Base-by-base conservation (phyloP, 257 asterid genomes). In the Salvia hispanica region DNA sequence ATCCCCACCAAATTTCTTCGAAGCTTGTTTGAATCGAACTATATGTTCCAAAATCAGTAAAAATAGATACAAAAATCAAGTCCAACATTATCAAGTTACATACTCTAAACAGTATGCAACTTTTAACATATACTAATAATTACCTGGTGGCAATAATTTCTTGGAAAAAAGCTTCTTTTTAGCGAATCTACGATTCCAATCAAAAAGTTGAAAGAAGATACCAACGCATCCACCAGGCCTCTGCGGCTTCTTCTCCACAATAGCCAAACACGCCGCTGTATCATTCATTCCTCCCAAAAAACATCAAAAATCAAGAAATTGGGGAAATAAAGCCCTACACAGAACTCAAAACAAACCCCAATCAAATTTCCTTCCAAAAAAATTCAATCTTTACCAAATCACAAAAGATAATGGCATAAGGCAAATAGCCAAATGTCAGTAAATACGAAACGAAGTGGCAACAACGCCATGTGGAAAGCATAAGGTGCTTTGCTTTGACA, bases 61-160 rank as follows among this genome's bases (percentile, higher is more conserved):
- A 37, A 72, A 76, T 46, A 62, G 39, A 57, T 15, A 64, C 50
- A 21, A 46, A 62, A n/a, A 70, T 70, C 71, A 59, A 48, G 65
- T 67, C 33, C 76, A 65, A 67, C 62, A 78, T 57, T 4, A 25
- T 2, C 2, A 16, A 61, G 14, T 3, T 18, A 52, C 28, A 62
- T 13, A 48, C 0, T 18, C 48, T n/a, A 39, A 61, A 18, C 9
- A 57, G 39, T n/a, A 2, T 3, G 3, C 15, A 15, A 15, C 5
- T 45, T 14, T 37, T 36, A 4, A 15, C 2, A 42, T 0, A 25
- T 25, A 60, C 5, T 18, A 58, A 34, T 72, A 65, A 10, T 10
- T 65, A 91, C 97, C 99, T 75, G 96, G 92, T 25, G 95, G 86
- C 56, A 88, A 92, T 78, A 91, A 73, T 83, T 87, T 94, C 86